Percentiles rank a stretch among this genome's conserved stretches.
Evolutionary conservation across 23 red algal genomes (phyloP).

Genomic region (Gracilaria gracilis): DNA sequence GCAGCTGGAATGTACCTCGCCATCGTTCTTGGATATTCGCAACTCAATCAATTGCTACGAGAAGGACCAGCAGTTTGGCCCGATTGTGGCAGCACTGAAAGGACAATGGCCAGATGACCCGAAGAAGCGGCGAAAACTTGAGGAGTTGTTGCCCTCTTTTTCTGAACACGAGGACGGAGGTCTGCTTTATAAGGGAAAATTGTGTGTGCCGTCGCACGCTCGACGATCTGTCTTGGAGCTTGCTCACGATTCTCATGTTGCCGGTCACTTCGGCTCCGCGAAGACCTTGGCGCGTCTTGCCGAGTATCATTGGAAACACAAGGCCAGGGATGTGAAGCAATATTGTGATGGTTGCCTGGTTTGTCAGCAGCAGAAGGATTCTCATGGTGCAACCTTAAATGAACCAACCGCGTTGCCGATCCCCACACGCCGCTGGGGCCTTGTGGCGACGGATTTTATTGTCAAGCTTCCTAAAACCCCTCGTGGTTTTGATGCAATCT

Average conservation of each 20-base stretch:
- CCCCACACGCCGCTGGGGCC: constrained; percentile 15
- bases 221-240: not conserved
- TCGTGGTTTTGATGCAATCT: constrained; percentile 26
- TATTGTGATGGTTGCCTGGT: not conserved
- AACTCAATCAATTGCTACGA: no score
- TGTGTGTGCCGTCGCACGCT: constrained; percentile 10
- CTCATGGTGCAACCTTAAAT: not conserved
- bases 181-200: constrained; percentile 1
- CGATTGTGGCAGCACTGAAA: not conserved
- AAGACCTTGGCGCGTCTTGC: constrained; percentile 6
- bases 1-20: not conserved
- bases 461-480: not conserved
- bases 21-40: not conserved
- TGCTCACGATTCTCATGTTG: not conserved
- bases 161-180: not conserved
- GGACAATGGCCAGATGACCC: constrained; percentile 3
- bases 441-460: constrained; percentile 32
- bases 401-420: not conserved
- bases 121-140: not conserved
- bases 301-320: constrained; percentile 28
- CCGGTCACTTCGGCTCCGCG: not conserved
- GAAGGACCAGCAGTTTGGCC: constrained; percentile 26
- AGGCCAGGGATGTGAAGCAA: not conserved
- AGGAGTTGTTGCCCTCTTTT: not conserved
- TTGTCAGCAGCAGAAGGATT: constrained; percentile 42